Conservation (phyloP, 495 filamentous ascomycete species). For the Talaromyces adpressus region DNA sequence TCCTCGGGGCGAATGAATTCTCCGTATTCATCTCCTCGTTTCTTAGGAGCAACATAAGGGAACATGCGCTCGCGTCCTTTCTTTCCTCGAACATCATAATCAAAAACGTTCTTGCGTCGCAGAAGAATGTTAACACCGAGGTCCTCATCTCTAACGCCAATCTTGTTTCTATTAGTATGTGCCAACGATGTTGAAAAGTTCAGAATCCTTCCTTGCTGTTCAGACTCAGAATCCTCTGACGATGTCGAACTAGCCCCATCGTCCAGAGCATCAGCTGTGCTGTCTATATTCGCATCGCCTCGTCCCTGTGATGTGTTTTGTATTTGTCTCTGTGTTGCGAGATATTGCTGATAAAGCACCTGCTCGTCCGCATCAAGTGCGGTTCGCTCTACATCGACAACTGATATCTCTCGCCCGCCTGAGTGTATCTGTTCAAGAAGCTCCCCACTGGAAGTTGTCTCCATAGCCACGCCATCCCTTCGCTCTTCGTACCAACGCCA, state of each 20-base stretch:
- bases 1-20: conserved; percentile 91
- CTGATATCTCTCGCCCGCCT: conserved; percentile 52
- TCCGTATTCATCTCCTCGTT: conserved; percentile 83
- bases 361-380: conserved; percentile 69
- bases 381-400: conserved; percentile 52
- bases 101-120: conserved; percentile 78
- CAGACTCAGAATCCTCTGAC: conserved; percentile 81
- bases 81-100: conserved; percentile 89
- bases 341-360: conserved; percentile 78
- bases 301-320: conserved; percentile 66
- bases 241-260: conserved; percentile 76
- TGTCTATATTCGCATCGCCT: conserved; percentile 57
- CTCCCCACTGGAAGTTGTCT: conserved; percentile 50
- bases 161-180: conserved; percentile 73
- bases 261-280: conserved; percentile 70
- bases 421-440: conserved; percentile 58
- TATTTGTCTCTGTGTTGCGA: conserved; percentile 74
- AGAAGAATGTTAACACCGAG: conserved; percentile 85
- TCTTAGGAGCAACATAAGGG: conserved; percentile 72
- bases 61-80: conserved; percentile 93
- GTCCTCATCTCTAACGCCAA: conserved; percentile 75
- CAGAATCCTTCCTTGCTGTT: conserved; percentile 85
- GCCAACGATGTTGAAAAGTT: conserved; percentile 79
- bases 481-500: conserved; percentile 71
- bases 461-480: conserved; percentile 53